Base-by-base conservation (phyloP, 78 protist species). In the Dictyostelium capitatum region DNA sequence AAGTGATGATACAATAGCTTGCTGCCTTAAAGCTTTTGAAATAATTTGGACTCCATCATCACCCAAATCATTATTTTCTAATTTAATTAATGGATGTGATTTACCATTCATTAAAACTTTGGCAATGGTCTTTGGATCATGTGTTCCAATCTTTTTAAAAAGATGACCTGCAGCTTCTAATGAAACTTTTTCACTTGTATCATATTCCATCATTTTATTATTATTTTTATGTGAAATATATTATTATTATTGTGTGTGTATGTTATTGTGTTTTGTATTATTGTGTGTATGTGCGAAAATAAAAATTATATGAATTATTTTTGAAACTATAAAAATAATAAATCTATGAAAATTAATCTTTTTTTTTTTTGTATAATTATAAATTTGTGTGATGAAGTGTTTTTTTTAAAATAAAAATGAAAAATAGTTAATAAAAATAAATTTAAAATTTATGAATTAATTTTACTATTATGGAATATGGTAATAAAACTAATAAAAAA, bases 91-190 rank as follows among this genome's bases (percentile, higher is more conserved):
- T 20, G 93, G 93, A 56, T 87, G 93, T 25, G 83, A 43, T 78
- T 87, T 87, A 65, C 93, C 93, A 77, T 87, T 74, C 46, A 77
- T 41, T 32, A 87, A 23, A 11, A 73, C 84, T 32, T 87, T 87
- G 14, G 93, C 77, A 59, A 87, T 77, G 79, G 75, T 50, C 48
- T 74, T 54, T 30, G 84, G 70, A 51, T 87, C 93, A 51, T 78
- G 59, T 20, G 28, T 30, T 56, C 79, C 75, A 67, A 87, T 78
- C 93, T 87, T 87, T 56, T 77, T 87, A 77, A 87, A 87, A 51
- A 87, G 84, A 77, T 87, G 84, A 78, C 85, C 64, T 23, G 93
- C 83, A 47, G 93, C 93, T n/a, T 87, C 93, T 57, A 87, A 59
- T 28, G 83, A 46, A 15, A 87, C 50, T 53, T 72, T 69, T 25